Evolutionary conservation across 2,329 filamentous ascomycete genomes (phyloP).

Genomic region (Phaeosphaeriaceae sp.): DNA sequence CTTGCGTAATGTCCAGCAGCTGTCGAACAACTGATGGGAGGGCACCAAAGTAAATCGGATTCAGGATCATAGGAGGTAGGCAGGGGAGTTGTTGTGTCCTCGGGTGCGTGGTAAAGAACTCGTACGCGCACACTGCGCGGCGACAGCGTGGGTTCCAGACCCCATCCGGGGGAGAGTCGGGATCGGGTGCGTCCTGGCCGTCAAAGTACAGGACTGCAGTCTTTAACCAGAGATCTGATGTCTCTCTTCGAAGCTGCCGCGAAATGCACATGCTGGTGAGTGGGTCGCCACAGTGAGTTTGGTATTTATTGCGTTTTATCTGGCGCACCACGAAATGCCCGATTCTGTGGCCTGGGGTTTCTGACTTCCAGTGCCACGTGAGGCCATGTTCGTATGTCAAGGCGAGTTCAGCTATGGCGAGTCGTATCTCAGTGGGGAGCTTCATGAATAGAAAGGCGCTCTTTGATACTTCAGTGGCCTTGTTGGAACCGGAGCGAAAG

Average conservation of each 20-base stretch:
- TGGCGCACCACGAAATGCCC: neutral
- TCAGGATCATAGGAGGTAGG: neutral
- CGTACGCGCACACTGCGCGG: neutral
- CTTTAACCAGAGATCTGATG: too few relatives aligned
- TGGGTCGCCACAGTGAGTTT: neutral
- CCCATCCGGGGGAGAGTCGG: neutral
- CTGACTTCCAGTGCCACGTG: slow-evolving; percentile 1
- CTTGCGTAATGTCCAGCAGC: neutral
- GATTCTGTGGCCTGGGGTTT: neutral
- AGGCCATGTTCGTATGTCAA: neutral
- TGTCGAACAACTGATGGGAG: neutral
- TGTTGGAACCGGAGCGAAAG: too few relatives aligned
- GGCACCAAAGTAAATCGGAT: neutral
- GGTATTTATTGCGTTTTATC: neutral
- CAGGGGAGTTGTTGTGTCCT: neutral
- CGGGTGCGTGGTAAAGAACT: neutral
- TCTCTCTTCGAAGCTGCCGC: too few relatives aligned
- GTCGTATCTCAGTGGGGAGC: neutral
- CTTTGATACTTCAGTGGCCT: neutral
- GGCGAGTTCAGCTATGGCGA: neutral
- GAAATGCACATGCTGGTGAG: too few relatives aligned
- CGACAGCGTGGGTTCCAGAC: neutral
- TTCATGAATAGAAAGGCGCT: neutral
- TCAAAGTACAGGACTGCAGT: neutral
- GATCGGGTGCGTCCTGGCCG: neutral